Conservation (phyloP, 1,284 basidiomycete species). For the Puccinia polysora region DNA sequence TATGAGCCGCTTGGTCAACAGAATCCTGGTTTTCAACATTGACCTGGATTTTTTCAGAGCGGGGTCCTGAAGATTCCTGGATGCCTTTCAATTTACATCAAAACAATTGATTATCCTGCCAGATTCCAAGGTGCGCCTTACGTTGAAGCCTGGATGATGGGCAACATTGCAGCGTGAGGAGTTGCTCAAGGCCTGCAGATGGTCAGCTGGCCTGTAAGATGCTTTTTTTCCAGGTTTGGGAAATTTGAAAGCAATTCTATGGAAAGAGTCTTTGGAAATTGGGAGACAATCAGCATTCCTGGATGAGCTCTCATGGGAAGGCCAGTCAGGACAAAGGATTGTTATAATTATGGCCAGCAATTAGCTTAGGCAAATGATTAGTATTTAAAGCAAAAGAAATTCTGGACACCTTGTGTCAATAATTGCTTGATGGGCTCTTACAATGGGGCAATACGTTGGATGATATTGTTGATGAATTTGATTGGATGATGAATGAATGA, state of each 20-base stretch:
- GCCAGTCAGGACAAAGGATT: conserved; percentile 8
- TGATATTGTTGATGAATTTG: no score
- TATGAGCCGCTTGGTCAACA: not conserved
- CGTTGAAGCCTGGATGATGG: not conserved
- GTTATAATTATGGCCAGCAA: no score
- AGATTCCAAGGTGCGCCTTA: not conserved
- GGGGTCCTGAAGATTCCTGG: conserved; percentile 1
- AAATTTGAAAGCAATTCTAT: not conserved
- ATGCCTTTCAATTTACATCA: not conserved
- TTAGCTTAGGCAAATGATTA: no score
- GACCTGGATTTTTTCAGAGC: not conserved
- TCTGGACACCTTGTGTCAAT: no score
- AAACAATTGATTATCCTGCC: not conserved
- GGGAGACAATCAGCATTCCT: not conserved
- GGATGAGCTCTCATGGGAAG: not conserved
- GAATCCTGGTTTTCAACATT: conserved; percentile 7
- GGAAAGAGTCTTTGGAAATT: not conserved
- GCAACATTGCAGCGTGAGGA: conserved; percentile 7
- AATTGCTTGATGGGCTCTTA: no score
- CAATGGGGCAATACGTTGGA: no score
- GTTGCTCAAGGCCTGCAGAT: conserved; percentile 22
- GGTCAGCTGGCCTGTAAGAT: conserved; percentile 36
- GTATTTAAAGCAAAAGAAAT: no score
- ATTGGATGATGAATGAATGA: no score
- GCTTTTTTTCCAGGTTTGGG: conserved; percentile 23